Evolutionary conservation across 805 yeast genomes (phyloP), one percentile per base, ranked within the genome.

Genomic region (Scheffersomyces lignosus): DNA sequence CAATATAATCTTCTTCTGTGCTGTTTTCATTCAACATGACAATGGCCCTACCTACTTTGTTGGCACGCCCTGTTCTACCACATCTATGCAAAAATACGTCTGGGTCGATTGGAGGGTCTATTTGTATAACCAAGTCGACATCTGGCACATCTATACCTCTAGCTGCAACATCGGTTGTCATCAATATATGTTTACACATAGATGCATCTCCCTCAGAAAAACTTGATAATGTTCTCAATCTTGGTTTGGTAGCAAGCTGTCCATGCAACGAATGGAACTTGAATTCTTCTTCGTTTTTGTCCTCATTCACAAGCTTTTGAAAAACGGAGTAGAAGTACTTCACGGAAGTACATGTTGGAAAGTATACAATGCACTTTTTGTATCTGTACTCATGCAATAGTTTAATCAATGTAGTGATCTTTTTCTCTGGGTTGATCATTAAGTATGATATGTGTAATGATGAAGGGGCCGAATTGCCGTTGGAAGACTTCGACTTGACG

Each of bases 151-250:
- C 99, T 15, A 93, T 77, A 29, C 99, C 99, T 55, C 99, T 75
- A 0, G 98, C 96, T 0, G 99, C 97, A n/a, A 93, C 96, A 70
- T 93, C 99, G 0, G 99, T 93, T 2, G 99, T 89, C 62, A 93
- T 66, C 16, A 93, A 62, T 0, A 91, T 77, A 7, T 81, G 70
- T 45, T 79, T 81, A 3, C 62, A 60, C 5, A 56, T 52, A 27
- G 35, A 31, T 1, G 57, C 43, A 31, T 66, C 73, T 4, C 74
- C 70, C 1, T 72, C 71, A 0, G 80, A 56, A 54, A 91, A 93
- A 23, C 60, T 64, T 8, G 71, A 70, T 29, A 91, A 64, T 0
- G 96, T 86, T 54, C 78, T 85, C 35, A 83, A 62, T 47, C 99
- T 74, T 12, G 96, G 78, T 31, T 77, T 78, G 0, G 95, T 82